Evolutionary conservation across 495 filamentous ascomycete genomes (phyloP).

Genomic region (Xylaria venustula): DNA sequence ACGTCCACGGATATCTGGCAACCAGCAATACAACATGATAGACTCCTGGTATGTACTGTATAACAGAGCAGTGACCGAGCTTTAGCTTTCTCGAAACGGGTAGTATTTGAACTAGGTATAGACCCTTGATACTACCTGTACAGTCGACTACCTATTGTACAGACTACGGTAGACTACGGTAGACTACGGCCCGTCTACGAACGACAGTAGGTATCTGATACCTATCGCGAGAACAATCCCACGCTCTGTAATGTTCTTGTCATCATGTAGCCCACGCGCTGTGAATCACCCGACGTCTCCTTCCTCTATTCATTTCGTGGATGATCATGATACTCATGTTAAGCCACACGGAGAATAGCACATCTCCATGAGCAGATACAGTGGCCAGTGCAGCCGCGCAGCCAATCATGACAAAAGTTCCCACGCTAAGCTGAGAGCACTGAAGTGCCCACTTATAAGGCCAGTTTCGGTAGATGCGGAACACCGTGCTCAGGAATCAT

Average conservation of each 20-base stretch:
- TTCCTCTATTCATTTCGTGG: background rate
- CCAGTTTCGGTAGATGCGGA: slow-evolving; percentile 2
- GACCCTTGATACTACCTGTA: slow-evolving; percentile 4
- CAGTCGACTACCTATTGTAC: too few relatives aligned
- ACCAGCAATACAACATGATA: too few relatives aligned
- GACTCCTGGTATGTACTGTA: too few relatives aligned
- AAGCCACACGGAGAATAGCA: slow-evolving; percentile 6
- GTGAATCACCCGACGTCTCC: slow-evolving; percentile 11
- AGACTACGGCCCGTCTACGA: background rate
- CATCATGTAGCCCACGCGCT: slow-evolving; percentile 5
- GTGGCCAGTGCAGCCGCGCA: too few relatives aligned
- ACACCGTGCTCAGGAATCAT: slow-evolving; percentile 8
- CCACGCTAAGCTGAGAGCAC: background rate
- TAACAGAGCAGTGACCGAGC: background rate
- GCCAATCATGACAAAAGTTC: slow-evolving; percentile 14
- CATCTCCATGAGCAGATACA: too few relatives aligned
- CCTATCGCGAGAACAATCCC: slow-evolving; percentile 4
- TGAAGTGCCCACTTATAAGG: background rate
- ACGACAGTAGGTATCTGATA: background rate
- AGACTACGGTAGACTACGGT: background rate
- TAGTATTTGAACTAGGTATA: background rate
- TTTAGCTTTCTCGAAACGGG: slow-evolving; percentile 3
- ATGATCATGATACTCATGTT: slow-evolving; percentile 6
- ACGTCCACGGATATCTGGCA: background rate
- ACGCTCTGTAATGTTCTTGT: slow-evolving; percentile 1